Percentiles rank a stretch among this genome's conserved stretches.
Evolutionary conservation across 202 grass and related monocot species (phyloP).

Genomic region (Schoenoplectus tabernaemontani): DNA sequence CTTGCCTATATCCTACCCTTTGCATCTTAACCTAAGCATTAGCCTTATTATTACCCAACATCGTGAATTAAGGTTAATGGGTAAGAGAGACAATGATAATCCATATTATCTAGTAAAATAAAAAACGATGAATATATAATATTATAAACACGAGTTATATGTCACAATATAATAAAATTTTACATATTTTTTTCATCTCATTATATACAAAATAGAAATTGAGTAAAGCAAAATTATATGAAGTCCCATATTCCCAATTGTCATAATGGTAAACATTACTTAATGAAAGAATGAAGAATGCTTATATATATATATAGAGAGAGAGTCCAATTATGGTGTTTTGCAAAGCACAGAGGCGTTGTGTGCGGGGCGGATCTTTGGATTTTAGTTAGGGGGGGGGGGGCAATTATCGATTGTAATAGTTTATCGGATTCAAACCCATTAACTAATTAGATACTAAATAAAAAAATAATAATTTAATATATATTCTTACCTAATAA

Average conservation of each 20-base stretch:
- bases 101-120: not conserved
- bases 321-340: too few species aligned
- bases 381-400: too few species aligned
- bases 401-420: too few species aligned
- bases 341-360: too few species aligned
- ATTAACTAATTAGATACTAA: too few species aligned
- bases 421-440: too few species aligned
- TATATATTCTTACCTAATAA: too few species aligned
- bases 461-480: too few species aligned
- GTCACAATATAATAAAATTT: not conserved
- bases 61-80: not conserved
- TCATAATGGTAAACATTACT: not conserved
- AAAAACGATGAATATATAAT: not conserved
- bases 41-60: not conserved
- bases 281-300: not conserved
- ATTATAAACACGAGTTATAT: not conserved
- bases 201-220: not conserved
- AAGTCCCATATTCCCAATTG: not conserved
- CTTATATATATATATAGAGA: too few species aligned
- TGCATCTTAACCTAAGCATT: too few species aligned
- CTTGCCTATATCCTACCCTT: not conserved
- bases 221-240: not conserved
- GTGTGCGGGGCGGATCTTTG: too few species aligned
- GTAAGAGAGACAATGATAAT: not conserved
- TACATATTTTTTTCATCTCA: not conserved